These are phyloP conservation scores for Albifimbria verrucaria DNA, from an alignment of 2,329 filamentous ascomycete species.

Conservation along the genomic window DNA sequence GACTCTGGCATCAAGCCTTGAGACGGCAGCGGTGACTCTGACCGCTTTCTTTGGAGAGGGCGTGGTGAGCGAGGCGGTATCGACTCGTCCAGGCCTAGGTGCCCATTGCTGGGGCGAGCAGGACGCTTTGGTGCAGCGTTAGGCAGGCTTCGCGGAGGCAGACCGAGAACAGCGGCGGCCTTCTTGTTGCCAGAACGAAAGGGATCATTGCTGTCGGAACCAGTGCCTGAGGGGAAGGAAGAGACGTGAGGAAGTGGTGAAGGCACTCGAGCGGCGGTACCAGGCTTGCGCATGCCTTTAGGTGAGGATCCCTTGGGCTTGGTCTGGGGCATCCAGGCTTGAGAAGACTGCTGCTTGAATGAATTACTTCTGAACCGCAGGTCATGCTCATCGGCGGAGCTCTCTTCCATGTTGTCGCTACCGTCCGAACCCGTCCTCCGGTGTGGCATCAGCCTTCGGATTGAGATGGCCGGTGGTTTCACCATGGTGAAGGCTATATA, in stretches of 20 bases:
- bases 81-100: not conserved
- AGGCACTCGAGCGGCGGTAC: constrained; percentile 36
- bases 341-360: not conserved
- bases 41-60: constrained; percentile 12
- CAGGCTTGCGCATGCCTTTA: constrained; percentile 31
- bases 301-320: constrained; percentile 14
- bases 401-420: constrained; percentile 9
- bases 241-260: constrained; percentile 34
- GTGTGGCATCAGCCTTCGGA: constrained; percentile 19
- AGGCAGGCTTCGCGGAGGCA: constrained; percentile 15
- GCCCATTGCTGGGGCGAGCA: constrained; percentile 16
- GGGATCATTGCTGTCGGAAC: constrained; percentile 36
- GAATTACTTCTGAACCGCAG: not conserved
- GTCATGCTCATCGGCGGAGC: constrained; percentile 16
- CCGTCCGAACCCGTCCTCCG: constrained; percentile 12
- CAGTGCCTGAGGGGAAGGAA: constrained; percentile 34
- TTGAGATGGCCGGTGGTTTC: constrained; percentile 15
- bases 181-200: constrained; percentile 19
- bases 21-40: not conserved
- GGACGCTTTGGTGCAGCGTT: constrained; percentile 12
- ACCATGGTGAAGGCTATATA: constrained; percentile 14
- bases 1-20: not conserved
- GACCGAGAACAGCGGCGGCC: constrained; percentile 30
- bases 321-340: constrained; percentile 16
- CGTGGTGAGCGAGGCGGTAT: constrained; percentile 9